Base-by-base conservation (phyloP, 225 moss, liverwort and hornwort species). In the Polytrichum formosum region DNA sequence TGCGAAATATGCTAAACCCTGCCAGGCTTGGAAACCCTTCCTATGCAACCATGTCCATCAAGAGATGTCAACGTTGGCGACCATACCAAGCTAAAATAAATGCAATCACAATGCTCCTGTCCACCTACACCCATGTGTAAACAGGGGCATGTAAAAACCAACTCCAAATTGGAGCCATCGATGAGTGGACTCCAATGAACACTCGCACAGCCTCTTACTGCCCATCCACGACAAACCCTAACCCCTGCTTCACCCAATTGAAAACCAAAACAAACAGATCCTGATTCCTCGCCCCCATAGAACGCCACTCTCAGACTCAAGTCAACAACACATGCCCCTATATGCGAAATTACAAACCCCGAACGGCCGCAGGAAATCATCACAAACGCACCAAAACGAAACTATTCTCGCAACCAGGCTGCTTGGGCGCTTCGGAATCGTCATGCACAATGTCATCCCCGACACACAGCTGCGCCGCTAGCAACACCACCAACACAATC, bases 381-480 rank as follows among this genome's bases (percentile, higher is more conserved):
- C 4, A 46, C 46, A 13, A 16, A 46, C 46, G 46, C 13, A 88
- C 88, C 85, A 88, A 64, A 29, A 85, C 82, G 67, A 85, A 85
- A 30, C 55, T 80, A 55, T 88, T 88, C 23, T 73, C 71, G 64
- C 88, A 88, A 2, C 88, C 88, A 70, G 88, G 85, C 69, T 82
- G 85, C 68, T 73, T 76, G 54, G 85, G 85, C 73, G 76, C 68
- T 8, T 80, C 76, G 22, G 53, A 30, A 20, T 82, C 82, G 63
- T 83, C 75, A 28, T 82, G 74, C 61, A 35, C 72, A 69, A 82
- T 76, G 61, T 85, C 85, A 53, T 78, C 60, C 13, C 63, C 82
- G 17, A 61, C 33, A 65, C 82, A 82, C 25, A 80, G 76, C 26
- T 76, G 76, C 54, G 69, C 72, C 23, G 71, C 73, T 31, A 77